phyloP scores from a whole-genome alignment of 2,329 filamentous ascomycete genomes.

The Xylaria sp. region DNA sequence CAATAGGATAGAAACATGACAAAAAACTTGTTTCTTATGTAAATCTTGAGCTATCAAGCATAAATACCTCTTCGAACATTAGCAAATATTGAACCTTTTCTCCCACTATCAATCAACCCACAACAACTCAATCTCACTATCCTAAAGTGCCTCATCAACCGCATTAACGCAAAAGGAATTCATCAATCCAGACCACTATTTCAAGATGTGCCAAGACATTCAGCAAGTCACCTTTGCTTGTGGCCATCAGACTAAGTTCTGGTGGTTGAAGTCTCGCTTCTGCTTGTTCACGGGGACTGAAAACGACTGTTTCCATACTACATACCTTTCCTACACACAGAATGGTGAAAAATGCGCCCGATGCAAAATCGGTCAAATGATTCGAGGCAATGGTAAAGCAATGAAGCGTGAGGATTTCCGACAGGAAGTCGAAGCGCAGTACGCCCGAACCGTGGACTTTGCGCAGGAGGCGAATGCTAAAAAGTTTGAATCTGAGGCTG shows the following conservation, averaged over 20 bases:
- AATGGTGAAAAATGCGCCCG: neutral
- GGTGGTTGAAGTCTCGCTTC: constrained; percentile 6
- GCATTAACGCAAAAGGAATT: neutral
- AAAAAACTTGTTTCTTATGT: too few relatives aligned
- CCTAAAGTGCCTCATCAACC: too few relatives aligned
- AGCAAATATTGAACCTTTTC: too few relatives aligned
- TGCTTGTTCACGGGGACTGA: constrained; percentile 2
- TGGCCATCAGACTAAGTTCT: constrained; percentile 10
- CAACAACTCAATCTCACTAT: too few relatives aligned
- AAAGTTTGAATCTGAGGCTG: neutral
- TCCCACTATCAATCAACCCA: too few relatives aligned
- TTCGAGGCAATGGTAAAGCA: neutral
- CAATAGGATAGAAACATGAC: too few relatives aligned
- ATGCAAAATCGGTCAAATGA: neutral
- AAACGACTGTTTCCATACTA: neutral
- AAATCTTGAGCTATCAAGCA: too few relatives aligned
- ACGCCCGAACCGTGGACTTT: neutral
- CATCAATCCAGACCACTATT: neutral
- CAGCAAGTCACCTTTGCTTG: constrained; percentile 13
- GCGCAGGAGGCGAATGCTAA: neutral
- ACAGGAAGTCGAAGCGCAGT: neutral
- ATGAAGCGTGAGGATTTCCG: neutral
- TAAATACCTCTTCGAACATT: too few relatives aligned
- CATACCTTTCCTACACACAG: neutral
- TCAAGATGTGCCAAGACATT: constrained; percentile 18